A percentile compares a stretch with the other conserved stretches of the same genome.
phyloP scores from a whole-genome alignment of 2,329 filamentous ascomycete species.

The Dactylellina leptospora region DNA sequence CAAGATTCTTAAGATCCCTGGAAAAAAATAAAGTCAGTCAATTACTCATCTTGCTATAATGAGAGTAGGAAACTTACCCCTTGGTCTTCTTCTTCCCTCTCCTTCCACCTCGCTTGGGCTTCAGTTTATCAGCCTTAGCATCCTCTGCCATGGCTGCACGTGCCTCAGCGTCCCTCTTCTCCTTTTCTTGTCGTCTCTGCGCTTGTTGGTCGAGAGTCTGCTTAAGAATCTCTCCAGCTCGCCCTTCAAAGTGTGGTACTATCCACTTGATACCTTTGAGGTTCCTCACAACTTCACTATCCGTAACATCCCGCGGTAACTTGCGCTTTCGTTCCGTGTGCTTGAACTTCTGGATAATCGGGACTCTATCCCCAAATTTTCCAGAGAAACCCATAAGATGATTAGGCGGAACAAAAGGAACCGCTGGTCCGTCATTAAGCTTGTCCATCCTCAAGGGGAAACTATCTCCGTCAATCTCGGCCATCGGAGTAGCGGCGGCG shows the following conservation, averaged over 20 bases:
- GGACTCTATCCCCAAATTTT: background rate
- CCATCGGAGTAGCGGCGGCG: conserved; percentile 43
- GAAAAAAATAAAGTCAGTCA: background rate
- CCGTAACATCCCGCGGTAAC: background rate
- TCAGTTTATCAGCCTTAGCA: conserved; percentile 23
- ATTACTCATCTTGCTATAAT: background rate
- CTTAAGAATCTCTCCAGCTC: conserved; percentile 32
- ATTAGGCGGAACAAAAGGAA: conserved; percentile 1
- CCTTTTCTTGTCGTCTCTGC: conserved; percentile 24
- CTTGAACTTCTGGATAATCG: conserved; percentile 1
- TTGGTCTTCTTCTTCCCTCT: conserved; percentile 48
- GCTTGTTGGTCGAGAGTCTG: conserved; percentile 36
- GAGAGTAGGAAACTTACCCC: conserved; percentile 12
- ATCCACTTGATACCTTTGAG: conserved; percentile 47
- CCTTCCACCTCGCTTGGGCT: conserved; percentile 38
- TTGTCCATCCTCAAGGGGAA: conserved; percentile 23
- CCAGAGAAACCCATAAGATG: conserved; percentile 21
- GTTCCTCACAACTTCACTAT: conserved; percentile 20
- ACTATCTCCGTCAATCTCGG: conserved; percentile 28
- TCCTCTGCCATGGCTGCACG: conserved; percentile 33
- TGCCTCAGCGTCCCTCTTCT: conserved; percentile 34
- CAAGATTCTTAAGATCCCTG: conserved; percentile 48
- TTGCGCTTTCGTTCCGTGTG: conserved; percentile 47
- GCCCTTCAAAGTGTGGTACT: conserved; percentile 42
- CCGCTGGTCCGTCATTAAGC: background rate